These are phyloP conservation scores for Bruguiera parviflora DNA, from an alignment of 345 rosid genomes.

Conservation along the genomic window DNA sequence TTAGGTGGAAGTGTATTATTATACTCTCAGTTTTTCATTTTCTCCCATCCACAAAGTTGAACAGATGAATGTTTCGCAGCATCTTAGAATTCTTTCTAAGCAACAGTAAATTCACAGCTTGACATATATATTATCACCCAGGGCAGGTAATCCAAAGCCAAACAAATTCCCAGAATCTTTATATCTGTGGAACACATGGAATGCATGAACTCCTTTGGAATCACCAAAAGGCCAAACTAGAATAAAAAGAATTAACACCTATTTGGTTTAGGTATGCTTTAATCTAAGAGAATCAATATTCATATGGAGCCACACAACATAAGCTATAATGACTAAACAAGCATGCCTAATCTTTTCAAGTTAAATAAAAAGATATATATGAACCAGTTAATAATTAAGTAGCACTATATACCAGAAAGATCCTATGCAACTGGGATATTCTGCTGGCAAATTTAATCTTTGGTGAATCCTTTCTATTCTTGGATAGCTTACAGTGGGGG, in stretches of 20 bases:
- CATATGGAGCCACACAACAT: neutral
- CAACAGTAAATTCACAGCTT: neutral
- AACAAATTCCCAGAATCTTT: conserved; percentile 1
- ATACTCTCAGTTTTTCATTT: too few relatives aligned
- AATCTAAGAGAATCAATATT: neutral
- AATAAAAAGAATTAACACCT: neutral
- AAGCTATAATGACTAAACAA: conserved; percentile 2
- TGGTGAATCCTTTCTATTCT: conserved; percentile 41
- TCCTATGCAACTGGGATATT: conserved; percentile 76
- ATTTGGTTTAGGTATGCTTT: neutral
- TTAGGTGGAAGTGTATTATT: too few relatives aligned
- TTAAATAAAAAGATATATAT: conserved; percentile 2
- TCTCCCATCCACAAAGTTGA: too few relatives aligned
- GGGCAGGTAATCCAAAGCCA: neutral
- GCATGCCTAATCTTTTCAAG: conserved; percentile 3
- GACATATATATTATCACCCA: neutral
- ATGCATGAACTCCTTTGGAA: neutral
- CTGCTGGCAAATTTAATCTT: conserved; percentile 56
- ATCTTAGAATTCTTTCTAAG: neutral
- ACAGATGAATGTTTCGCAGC: neutral
- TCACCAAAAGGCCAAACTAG: neutral
- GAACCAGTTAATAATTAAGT: conserved; percentile 2
- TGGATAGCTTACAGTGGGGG: conserved; percentile 53
- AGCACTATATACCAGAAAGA: conserved; percentile 56
- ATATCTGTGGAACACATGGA: neutral